Evolutionary conservation across 495 filamentous ascomycete genomes (phyloP).

Genomic region (Evernia prunastri): DNA sequence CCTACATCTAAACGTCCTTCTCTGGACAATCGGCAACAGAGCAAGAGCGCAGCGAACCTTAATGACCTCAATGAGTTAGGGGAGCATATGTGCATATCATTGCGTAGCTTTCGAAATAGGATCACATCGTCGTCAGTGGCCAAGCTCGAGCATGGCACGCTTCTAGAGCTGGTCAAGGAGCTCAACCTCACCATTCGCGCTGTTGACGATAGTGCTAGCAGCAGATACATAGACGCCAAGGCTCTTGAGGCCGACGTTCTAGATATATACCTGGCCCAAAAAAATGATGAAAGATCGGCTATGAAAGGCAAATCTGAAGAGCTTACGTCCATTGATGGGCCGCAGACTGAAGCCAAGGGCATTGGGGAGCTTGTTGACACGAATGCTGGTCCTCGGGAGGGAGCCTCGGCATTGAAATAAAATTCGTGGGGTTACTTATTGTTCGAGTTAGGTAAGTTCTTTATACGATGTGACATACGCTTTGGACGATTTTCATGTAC

Average conservation of each 20-base stretch:
- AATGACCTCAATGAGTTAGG: constrained; percentile 59
- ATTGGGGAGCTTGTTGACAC: neutral
- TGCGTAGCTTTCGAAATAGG: constrained; percentile 79
- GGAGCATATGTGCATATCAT: constrained; percentile 69
- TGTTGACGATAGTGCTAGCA: constrained; percentile 45
- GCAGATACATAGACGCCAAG: constrained; percentile 40
- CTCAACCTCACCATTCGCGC: constrained; percentile 66
- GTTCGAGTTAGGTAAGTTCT: neutral
- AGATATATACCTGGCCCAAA: constrained; percentile 65
- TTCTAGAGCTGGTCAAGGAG: constrained; percentile 74
- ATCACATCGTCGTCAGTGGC: constrained; percentile 59
- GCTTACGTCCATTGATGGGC: neutral
- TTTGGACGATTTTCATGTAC: neutral
- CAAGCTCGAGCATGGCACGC: constrained; percentile 48
- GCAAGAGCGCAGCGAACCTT: constrained; percentile 45
- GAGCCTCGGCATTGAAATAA: constrained; percentile 6
- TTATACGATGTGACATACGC: neutral
- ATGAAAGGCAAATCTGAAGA: constrained; percentile 15
- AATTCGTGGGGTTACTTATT: no score
- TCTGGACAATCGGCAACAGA: constrained; percentile 49
- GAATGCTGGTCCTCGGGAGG: neutral
- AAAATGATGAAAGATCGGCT: constrained; percentile 63
- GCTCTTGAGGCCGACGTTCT: constrained; percentile 54
- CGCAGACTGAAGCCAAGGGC: neutral
- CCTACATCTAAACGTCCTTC: constrained; percentile 46